Evolutionary conservation across 306 rosid genomes (phyloP).

Genomic region (Vigna nakashimae): DNA sequence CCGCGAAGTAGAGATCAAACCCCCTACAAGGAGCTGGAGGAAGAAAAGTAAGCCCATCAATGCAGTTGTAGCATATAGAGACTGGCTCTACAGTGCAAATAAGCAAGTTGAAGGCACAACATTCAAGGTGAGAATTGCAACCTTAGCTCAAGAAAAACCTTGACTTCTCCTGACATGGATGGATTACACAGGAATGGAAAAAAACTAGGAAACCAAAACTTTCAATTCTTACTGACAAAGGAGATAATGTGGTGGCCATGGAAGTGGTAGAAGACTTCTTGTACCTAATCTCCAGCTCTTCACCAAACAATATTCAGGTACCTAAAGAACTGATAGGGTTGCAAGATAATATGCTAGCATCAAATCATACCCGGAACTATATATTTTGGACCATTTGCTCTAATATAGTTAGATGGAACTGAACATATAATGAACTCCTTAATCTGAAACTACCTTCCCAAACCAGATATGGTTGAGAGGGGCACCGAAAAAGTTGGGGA

Average conservation of each 20-base stretch:
- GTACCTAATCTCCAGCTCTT: constrained; percentile 69
- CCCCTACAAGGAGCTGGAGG: constrained; percentile 72
- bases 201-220: constrained; percentile 60
- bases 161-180: constrained; percentile 44
- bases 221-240: constrained; percentile 56
- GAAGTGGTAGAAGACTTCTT: constrained; percentile 80
- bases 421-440: constrained; percentile 20
- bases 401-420: background rate
- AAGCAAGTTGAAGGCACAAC: constrained; percentile 67
- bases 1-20: constrained; percentile 74
- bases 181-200: constrained; percentile 71
- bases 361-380: background rate
- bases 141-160: constrained; percentile 3
- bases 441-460: constrained; percentile 35
- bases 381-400: constrained; percentile 8
- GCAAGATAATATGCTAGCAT: background rate
- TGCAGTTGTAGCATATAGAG: constrained; percentile 65
- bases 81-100: constrained; percentile 77
- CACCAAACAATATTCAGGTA: constrained; percentile 74
- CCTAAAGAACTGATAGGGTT: background rate
- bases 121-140: constrained; percentile 59
- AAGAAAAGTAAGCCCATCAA: constrained; percentile 64
- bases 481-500: constrained; percentile 66
- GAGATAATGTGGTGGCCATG: constrained; percentile 65
- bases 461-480: constrained; percentile 83